Conservation (phyloP, 352 stramenopile genomes). For the Peronospora farinosa region DNA sequence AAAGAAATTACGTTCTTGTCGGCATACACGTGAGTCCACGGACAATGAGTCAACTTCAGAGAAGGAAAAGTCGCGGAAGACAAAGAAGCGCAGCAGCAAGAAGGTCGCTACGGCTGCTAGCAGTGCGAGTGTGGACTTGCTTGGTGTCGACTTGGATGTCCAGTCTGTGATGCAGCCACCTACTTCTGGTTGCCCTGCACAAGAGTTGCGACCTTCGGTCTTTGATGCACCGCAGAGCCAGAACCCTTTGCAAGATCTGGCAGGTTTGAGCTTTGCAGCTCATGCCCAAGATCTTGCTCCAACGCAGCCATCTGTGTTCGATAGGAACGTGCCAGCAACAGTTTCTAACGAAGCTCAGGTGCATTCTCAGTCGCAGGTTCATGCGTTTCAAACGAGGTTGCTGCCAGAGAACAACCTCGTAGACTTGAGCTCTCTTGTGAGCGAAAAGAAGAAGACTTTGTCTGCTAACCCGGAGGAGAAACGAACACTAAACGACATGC, state of each 20-base stretch:
- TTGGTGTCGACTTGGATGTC: slow-evolving; percentile 43
- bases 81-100: slow-evolving; percentile 26
- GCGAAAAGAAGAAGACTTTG: slow-evolving; percentile 43
- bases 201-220: slow-evolving; percentile 28
- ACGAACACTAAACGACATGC: slow-evolving; percentile 53
- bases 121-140: slow-evolving; percentile 38
- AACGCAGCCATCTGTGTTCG: slow-evolving; percentile 8
- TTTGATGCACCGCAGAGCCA: slow-evolving; percentile 35
- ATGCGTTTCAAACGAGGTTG: slow-evolving; percentile 42
- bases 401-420: slow-evolving; percentile 67
- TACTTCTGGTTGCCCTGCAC: slow-evolving; percentile 6
- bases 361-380: slow-evolving; percentile 13
- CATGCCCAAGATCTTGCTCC: slow-evolving; percentile 11
- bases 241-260: slow-evolving; percentile 47
- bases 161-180: slow-evolving; percentile 8
- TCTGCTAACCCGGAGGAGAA: slow-evolving; percentile 29
- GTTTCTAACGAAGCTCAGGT: slow-evolving; percentile 1
- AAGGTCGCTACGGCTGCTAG: slow-evolving; percentile 13
- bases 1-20: slow-evolving; percentile 31
- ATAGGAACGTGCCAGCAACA: slow-evolving; percentile 1
- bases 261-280: slow-evolving; percentile 41
- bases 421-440: slow-evolving; percentile 46
- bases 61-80: slow-evolving; percentile 37
- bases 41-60: slow-evolving; percentile 32
- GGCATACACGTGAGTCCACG: slow-evolving; percentile 37